Percentiles rank a stretch among this genome's conserved stretches.
phyloP scores from a whole-genome alignment of 1,284 basidiomycete species.

The Cryptococcus jaspeensis region DNA sequence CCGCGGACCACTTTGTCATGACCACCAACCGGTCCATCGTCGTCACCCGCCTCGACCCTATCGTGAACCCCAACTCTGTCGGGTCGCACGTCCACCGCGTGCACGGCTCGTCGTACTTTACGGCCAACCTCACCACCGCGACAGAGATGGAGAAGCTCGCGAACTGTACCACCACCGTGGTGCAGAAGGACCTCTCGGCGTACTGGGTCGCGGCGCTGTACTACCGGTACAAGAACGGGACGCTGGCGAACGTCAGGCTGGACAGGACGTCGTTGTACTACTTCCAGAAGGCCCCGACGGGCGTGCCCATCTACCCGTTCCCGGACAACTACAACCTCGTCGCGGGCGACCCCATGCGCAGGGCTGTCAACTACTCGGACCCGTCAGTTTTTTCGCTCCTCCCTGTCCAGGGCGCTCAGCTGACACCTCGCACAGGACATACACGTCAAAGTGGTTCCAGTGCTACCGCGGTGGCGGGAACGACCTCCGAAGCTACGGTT shows the following conservation, averaged over 20 bases:
- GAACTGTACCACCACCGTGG: constrained; percentile 26
- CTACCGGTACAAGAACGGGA: constrained; percentile 23
- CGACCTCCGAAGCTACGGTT: constrained; percentile 16
- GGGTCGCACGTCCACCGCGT: constrained; percentile 23
- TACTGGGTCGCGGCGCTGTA: constrained; percentile 31
- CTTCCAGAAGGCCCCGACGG: constrained; percentile 27
- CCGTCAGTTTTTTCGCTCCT: constrained; percentile 8
- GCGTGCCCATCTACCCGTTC: constrained; percentile 23
- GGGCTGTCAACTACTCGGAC: constrained; percentile 15
- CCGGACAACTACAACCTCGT: constrained; percentile 30
- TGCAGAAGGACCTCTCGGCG: constrained; percentile 30
- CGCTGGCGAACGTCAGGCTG: constrained; percentile 12
- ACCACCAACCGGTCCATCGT: constrained; percentile 26
- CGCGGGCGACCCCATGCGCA: constrained; percentile 18
- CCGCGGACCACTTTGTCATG: constrained; percentile 30
- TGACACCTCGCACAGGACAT: neutral
- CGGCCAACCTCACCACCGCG: constrained; percentile 17
- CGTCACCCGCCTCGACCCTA: constrained; percentile 28
- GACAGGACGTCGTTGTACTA: constrained; percentile 27
- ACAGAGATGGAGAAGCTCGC: constrained; percentile 16
- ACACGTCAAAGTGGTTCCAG: constrained; percentile 17
- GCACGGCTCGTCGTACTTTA: constrained; percentile 27
- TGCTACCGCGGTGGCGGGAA: constrained; percentile 21
- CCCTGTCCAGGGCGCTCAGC: neutral
- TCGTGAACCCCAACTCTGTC: constrained; percentile 21